Base-by-base conservation (phyloP, 2,329 filamentous ascomycete species). In the Colletotrichum liriopes region DNA sequence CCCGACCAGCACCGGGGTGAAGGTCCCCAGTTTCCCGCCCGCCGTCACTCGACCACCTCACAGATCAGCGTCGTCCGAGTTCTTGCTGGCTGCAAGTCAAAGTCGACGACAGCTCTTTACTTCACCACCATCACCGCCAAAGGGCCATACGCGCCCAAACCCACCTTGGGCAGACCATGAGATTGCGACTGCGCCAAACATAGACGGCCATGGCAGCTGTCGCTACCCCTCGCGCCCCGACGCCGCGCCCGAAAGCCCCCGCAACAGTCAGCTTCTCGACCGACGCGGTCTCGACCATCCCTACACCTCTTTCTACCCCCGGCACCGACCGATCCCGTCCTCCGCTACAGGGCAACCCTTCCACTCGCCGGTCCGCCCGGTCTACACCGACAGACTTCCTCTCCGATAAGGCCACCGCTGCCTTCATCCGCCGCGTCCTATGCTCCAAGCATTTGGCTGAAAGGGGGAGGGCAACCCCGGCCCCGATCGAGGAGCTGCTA, bases 381-480 rank as follows among this genome's bases (percentile, higher is more conserved):
- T 76, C 81, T 62, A 70, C 77, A 9, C 75, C 82, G 37, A 74
- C 81, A 68, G 89, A 89, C 81, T 86, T 89, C 62, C 87, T 92
- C 73, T 94, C 93, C 47, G 93, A 98, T 79, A 92, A 91, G 78
- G 92, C 93, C n/a, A 97, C 95, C 0, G 84, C 91, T 35, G 88
- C 92, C 73, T 89, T 98, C 75, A 94, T 98, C 82, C 93, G 95
- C 72, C 92, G 94, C 61, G 92, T 92, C 47, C 90, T 98, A 59
- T 98, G 94, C 81, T 89, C 93, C n/a, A 92, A 94, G 76, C 88
- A 92, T 67, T 84, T 87, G 58, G 80, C 85, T 75, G 85, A 93
- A 82, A 86, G 92, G 76, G 89, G 88, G 55, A 82, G 82, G 70
- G 83, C 83, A 73, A 83, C 84, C 20, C 82, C 85, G n/a, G 81